These are phyloP conservation scores for Agaricus bisporus DNA, from an alignment of 768 basidiomycete genomes.

Conservation along the genomic window DNA sequence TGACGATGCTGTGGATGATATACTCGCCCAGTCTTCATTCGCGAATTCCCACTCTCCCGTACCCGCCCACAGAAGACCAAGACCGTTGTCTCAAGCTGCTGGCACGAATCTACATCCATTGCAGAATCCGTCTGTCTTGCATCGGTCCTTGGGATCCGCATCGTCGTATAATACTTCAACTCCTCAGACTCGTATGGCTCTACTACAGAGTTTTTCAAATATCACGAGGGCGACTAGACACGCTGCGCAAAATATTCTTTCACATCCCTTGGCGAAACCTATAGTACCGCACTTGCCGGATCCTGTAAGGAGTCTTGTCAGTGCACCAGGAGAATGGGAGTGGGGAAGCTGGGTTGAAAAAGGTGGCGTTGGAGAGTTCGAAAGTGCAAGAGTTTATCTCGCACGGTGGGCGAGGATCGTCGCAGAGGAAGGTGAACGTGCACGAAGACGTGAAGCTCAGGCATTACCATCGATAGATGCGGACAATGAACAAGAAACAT, in stretches of 20 bases:
- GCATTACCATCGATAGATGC: constrained; percentile 46
- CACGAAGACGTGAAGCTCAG: constrained; percentile 76
- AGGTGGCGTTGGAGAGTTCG: constrained; percentile 92
- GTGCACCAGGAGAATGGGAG: constrained; percentile 85
- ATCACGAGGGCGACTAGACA: constrained; percentile 91
- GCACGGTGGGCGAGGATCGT: constrained; percentile 97
- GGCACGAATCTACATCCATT: constrained; percentile 31
- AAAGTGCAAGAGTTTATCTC: constrained; percentile 92
- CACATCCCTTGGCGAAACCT: constrained; percentile 93
- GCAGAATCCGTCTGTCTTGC: constrained; percentile 68
- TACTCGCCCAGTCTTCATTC: constrained; percentile 74
- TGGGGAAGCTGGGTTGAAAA: constrained; percentile 94
- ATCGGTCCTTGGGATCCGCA: constrained; percentile 65
- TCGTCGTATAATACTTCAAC: constrained; percentile 27
- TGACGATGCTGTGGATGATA: constrained; percentile 85
- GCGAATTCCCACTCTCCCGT: constrained; percentile 75
- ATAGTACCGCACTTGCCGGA: constrained; percentile 95
- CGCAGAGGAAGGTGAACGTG: constrained; percentile 94
- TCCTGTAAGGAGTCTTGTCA: constrained; percentile 85
- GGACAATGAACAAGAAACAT: constrained; percentile 51
- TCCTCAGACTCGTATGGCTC: constrained; percentile 68
- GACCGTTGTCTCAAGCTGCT: constrained; percentile 44
- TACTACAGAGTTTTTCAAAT: constrained; percentile 92
- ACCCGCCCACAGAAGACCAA: constrained; percentile 75
- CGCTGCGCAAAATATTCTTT: constrained; percentile 91